Base-by-base conservation (phyloP, 2,329 filamentous ascomycete genomes). In the Scortechinia acanthostroma region DNA sequence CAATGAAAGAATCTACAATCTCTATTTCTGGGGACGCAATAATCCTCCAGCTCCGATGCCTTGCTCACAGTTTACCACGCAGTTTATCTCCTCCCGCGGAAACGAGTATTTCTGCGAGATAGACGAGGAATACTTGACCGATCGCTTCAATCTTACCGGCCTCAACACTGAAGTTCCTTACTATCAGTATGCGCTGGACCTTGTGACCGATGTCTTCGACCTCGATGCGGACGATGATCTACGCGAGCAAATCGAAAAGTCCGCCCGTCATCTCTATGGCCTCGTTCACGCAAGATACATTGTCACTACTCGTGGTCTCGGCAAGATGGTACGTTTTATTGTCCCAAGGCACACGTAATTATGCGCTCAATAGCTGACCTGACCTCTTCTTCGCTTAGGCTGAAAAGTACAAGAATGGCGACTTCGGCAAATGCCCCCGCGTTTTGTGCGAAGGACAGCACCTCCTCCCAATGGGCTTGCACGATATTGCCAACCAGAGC, bases 51-150 rank as follows among this genome's bases (percentile, higher is more conserved):
- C n/a, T n/a, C n/a, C n/a, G n/a, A n/a, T n/a, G n/a, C n/a, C n/a
- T 49, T 50, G 52, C 58, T 53, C 55, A 55, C 43, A 13, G 17
- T 40, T 40, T 6, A 17, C 35, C 20, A 6, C 20, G 10, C 60
- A 98, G 93, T 98, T 98, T 65, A 96, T 97, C 57, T 96, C 91
- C 3, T 95, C 91, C 4, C 81, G 93, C 46, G 93, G 93, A 52
- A 97, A 98, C 68, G 93, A 98, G 64, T 98, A 98, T 69, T 98
- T 97, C 59, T 98, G 93, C 77, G 93, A 98, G 63, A 97, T 98
- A 58, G 93, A 98, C 66, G 93, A 98, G 64, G 93, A 98, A 58
- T 98, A 98, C 66, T 77, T 98, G 42, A 97, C 91, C 44, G 93
- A 98, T 64, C 84, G 93, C 43, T 98, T 98, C 77, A 98, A 98